A percentile compares a stretch with the other conserved stretches of the same genome.
phyloP scores from a whole-genome alignment of 2,329 filamentous ascomycete species.

The Cordyceps javanica region DNA sequence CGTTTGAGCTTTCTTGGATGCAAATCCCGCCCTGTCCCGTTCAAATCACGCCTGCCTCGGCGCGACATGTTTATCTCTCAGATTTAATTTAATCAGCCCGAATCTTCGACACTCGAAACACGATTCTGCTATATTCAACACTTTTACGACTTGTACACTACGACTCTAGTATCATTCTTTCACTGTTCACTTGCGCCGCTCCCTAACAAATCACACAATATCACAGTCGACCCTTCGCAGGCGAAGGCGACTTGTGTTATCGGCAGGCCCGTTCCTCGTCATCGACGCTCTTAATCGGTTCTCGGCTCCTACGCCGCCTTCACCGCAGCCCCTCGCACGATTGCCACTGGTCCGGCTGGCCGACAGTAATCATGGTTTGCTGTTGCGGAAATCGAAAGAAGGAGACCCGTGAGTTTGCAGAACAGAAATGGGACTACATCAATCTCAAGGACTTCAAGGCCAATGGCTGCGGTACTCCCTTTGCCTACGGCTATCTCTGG shows the following conservation, averaged over 20 bases:
- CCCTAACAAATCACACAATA: neutral
- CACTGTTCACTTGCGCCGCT: neutral
- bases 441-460: slow-evolving; percentile 73
- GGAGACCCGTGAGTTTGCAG: slow-evolving; percentile 60
- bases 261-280: slow-evolving; percentile 32
- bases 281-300: slow-evolving; percentile 11
- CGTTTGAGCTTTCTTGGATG: neutral
- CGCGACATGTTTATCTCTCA: neutral
- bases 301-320: neutral
- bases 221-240: slow-evolving; percentile 12
- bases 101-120: neutral
- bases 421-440: slow-evolving; percentile 95
- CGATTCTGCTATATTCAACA: slow-evolving; percentile 15
- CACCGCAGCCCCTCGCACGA: neutral
- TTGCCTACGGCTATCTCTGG: slow-evolving; percentile 83
- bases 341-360: slow-evolving; percentile 10
- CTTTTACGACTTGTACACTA: neutral
- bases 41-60: neutral
- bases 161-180: neutral
- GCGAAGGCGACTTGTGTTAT: slow-evolving; percentile 30
- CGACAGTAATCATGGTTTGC: slow-evolving; percentile 41
- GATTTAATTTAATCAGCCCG: neutral
- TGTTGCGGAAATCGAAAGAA: slow-evolving; percentile 59
- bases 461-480: slow-evolving; percentile 65
- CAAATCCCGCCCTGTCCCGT: neutral